These are phyloP conservation scores for Apodospora peruviana DNA, from an alignment of 495 filamentous ascomycete species.

Conservation along the genomic window DNA sequence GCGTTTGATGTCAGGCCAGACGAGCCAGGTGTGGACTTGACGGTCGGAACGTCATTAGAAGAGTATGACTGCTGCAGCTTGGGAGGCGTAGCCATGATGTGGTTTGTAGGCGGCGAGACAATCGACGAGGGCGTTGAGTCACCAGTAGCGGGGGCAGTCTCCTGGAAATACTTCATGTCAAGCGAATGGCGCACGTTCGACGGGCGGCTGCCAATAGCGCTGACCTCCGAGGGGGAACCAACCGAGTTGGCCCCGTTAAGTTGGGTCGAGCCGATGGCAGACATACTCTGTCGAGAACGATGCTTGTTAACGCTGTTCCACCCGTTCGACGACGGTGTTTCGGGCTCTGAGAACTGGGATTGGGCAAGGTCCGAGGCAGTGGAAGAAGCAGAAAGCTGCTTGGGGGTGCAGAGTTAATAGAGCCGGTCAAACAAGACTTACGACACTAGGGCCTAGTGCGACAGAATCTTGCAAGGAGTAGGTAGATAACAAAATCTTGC, in stretches of 20 bases:
- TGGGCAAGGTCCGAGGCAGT: conserved; percentile 76
- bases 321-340: conserved; percentile 44
- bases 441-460: background rate
- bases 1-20: conserved; percentile 32
- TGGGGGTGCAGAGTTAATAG: conserved; percentile 10
- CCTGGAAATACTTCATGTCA: conserved; percentile 27
- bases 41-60: conserved; percentile 81
- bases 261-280: conserved; percentile 49
- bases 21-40: conserved; percentile 49
- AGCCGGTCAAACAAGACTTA: background rate
- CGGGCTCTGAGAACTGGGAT: conserved; percentile 60
- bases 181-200: conserved; percentile 52
- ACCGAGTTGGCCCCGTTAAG: conserved; percentile 25
- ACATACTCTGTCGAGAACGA: conserved; percentile 77
- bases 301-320: conserved; percentile 69
- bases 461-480: conserved; percentile 13
- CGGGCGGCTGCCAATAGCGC: conserved; percentile 39
- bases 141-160: conserved; percentile 16
- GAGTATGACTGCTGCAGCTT: conserved; percentile 87
- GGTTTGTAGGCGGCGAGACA: conserved; percentile 32
- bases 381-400: conserved; percentile 68
- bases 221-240: conserved; percentile 29
- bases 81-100: conserved; percentile 49
- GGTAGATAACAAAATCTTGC: conserved; percentile 4
- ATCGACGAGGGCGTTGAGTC: conserved; percentile 19